phyloP scores from a whole-genome alignment of 192 early-diverging fungal species.

The Pilobolus umbonatus region DNA sequence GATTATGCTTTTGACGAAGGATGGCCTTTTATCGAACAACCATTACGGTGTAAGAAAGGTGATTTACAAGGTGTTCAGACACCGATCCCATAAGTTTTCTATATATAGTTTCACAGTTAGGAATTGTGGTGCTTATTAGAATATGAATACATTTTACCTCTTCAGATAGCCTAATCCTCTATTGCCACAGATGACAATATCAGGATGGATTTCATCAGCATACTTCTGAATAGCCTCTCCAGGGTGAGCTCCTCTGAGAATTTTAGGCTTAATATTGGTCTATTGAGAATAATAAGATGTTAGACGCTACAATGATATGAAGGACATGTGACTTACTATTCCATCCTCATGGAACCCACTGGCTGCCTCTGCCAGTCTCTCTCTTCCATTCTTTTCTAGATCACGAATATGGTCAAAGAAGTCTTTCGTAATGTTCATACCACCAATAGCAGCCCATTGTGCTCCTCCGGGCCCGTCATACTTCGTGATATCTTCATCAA shows the following conservation, averaged over 20 bases:
- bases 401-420: not conserved
- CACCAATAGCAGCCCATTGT: not conserved
- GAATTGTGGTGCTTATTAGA: not conserved
- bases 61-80: constrained; percentile 6
- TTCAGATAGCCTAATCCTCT: constrained; percentile 1
- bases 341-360: not conserved
- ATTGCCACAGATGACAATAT: constrained; percentile 7
- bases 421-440: not conserved
- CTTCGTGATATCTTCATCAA: constrained; percentile 3
- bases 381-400: not conserved
- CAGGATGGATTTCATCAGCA: constrained; percentile 1
- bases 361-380: not conserved
- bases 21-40: too few relatives aligned
- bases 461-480: not conserved
- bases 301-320: not conserved
- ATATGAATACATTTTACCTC: constrained; percentile 2
- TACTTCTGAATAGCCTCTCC: constrained; percentile 2
- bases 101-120: too few relatives aligned
- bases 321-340: not conserved
- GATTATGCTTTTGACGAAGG: too few relatives aligned
- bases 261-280: not conserved
- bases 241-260: constrained; percentile 7
- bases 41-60: constrained; percentile 6
- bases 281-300: not conserved
- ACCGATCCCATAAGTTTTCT: constrained; percentile 3